Evolutionary conservation across 75 land plant genomes (phyloP), one percentile per base, ranked within the genome.

Genomic region (Cryptomeria japonica): DNA sequence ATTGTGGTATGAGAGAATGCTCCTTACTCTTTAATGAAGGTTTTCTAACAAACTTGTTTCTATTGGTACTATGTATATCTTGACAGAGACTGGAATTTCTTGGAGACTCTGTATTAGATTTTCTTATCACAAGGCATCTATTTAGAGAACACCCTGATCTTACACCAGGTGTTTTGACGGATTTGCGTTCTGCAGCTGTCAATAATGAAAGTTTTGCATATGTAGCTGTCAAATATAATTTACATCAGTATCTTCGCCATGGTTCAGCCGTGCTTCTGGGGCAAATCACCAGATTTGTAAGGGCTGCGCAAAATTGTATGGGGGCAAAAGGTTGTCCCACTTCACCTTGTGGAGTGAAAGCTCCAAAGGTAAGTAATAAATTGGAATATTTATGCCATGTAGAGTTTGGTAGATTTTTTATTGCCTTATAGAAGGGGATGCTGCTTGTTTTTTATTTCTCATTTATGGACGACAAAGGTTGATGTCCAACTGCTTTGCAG

Each of bases 171-270:
- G 93, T 91, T 83, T 87, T 97, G 86, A 96, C 99, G 55, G 97
- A 95, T 84, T 88, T 98, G 86, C 95, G 99, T 9, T 94, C 99
- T 64, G 99, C 99, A 58, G 93, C 96, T 70, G 99, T 98, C 31
- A 98, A 94, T 84, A 98, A 98, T 92, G 97, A 96, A 55, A 91
- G 91, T 83, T 98, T 98, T 92, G 99, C 99, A 76, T 94, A 92
- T 88, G 93, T 90, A 58, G 95, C 96, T 51, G 99, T 97, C 16
- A 93, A 90, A 86, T 92, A 92, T 55, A 92, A 93, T 38, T 89
- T 98, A 49, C 93, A 98, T 8, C 86, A 90, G 55, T 95, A 96
- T 87, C 92, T 96, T 80, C 96, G 92, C 83, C 96, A 96, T 91
- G 88, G 91, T 79, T 96, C 98, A 42, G 91, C 87, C 3, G 86